Evolutionary conservation across 1,139 yeast species (phyloP), one percentile per base, ranked within the genome.

Genomic region (Spathaspora sp.): DNA sequence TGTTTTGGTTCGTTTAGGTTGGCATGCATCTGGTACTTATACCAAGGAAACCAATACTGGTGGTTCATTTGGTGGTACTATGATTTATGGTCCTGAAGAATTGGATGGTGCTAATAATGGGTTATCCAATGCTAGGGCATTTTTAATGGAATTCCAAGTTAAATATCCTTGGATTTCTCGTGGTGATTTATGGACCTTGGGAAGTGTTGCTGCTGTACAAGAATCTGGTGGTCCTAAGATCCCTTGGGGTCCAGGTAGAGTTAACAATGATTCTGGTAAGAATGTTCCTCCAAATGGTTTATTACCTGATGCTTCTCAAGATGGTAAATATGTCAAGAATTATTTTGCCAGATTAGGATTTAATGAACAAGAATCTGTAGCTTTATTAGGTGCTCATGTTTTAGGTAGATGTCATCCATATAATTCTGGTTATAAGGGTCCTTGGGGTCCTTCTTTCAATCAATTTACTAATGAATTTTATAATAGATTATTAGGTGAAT

Each of bases 381-480:
- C 93, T 38, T 74, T 90, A 55, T 74, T 88, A 57, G 97, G 97
- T 53, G 96, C 96, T 36, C 97, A 90, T 67, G 82, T 87, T 50
- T 75, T 89, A 54, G 97, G 97, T 51, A 68, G 78, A 57, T 87
- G 96, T 61, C 96, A 89, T 67, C 64, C 73, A 29, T 58, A 70
- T 42, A 74, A 75, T 53, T 77, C 86, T 10, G 97, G 97, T 2
- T 91, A 72, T 64, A 95, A 86, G 51, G 97, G 97, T 43, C 96
- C 96, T 43, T 91, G 98, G 98, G 95, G 93, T 47, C 93, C 91
- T 48, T 84, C 90, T 37, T 88, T 89, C 57, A 90, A 90, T 56
- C 72, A 80, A 67, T 88, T 91, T 67, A 83, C 93, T 56, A 89
- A 89, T 65, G 93, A 86, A 56, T 89, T 86, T 68, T 91, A 68